A percentile compares a stretch with the other conserved stretches of the same genome.
These are phyloP conservation scores for Ganoderma boninense DNA, from an alignment of 1,284 basidiomycete genomes.

Conservation along the genomic window DNA sequence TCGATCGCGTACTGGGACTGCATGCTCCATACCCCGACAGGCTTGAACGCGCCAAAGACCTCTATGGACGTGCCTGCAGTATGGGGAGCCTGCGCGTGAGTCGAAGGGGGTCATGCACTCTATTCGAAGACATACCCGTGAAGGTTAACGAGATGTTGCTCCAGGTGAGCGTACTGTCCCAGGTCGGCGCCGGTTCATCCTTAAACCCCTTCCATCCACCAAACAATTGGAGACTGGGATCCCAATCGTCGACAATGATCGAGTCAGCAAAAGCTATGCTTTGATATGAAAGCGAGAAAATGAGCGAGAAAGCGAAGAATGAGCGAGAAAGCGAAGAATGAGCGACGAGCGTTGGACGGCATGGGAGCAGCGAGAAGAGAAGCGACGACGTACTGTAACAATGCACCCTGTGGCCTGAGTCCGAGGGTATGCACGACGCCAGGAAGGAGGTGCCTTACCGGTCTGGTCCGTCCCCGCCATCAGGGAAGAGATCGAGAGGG, in stretches of 20 bases:
- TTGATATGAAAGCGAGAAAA: background rate
- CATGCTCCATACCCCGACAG: slow-evolving; percentile 6
- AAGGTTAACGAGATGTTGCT: background rate
- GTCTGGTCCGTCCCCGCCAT: too few relatives aligned
- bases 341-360: background rate
- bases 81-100: background rate
- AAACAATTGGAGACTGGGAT: background rate
- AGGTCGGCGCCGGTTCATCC: background rate
- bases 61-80: background rate
- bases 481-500: too few relatives aligned
- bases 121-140: background rate
- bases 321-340: background rate
- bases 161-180: slow-evolving; percentile 1
- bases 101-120: background rate
- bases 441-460: too few relatives aligned
- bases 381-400: background rate
- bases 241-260: background rate
- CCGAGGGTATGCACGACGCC: background rate
- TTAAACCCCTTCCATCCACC: background rate
- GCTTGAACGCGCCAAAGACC: background rate
- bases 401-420: background rate
- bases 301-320: too few relatives aligned
- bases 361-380: background rate
- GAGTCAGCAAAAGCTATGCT: background rate
- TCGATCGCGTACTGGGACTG: slow-evolving; percentile 7